Conservation (phyloP, 2,329 filamentous ascomycete genomes). For the Bipolaris oryzae region DNA sequence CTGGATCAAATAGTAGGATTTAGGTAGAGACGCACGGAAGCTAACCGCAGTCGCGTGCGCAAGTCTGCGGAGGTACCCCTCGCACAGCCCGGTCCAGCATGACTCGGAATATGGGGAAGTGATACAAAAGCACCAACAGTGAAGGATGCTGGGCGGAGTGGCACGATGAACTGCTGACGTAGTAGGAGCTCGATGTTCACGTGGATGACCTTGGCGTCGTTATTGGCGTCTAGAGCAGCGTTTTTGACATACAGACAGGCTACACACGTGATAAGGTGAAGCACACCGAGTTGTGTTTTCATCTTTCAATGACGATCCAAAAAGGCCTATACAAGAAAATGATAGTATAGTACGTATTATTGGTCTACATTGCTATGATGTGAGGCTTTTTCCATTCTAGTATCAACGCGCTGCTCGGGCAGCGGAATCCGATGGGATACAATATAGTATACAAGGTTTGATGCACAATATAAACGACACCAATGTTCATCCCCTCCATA, state of each 20-base stretch:
- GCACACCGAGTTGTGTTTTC: neutral
- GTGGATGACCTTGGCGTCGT: slow-evolving; percentile 2
- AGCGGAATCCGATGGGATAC: neutral
- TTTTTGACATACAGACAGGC: neutral
- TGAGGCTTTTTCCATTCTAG: slow-evolving; percentile 48
- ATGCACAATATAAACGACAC: neutral
- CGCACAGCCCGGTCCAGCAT: neutral
- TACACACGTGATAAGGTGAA: neutral
- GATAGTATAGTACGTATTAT: neutral
- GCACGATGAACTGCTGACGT: neutral
- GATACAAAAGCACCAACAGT: neutral
- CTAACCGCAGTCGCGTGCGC: slow-evolving; percentile 14
- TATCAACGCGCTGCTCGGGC: neutral
- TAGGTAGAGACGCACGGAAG: slow-evolving; percentile 2
- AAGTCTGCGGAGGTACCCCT: slow-evolving; percentile 1
- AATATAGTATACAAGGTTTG: neutral
- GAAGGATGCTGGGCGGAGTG: neutral
- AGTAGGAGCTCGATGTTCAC: neutral
- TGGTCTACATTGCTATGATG: slow-evolving; percentile 52
- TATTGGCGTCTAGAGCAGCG: neutral
- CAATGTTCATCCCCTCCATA: slow-evolving; percentile 8
- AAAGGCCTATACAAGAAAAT: neutral
- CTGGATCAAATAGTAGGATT: slow-evolving; percentile 10
- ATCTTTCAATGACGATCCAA: neutral
- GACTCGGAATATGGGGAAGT: slow-evolving; percentile 4